phyloP scores from a whole-genome alignment of 2,329 filamentous ascomycete genomes.

The Trichophyton schoenleinii region DNA sequence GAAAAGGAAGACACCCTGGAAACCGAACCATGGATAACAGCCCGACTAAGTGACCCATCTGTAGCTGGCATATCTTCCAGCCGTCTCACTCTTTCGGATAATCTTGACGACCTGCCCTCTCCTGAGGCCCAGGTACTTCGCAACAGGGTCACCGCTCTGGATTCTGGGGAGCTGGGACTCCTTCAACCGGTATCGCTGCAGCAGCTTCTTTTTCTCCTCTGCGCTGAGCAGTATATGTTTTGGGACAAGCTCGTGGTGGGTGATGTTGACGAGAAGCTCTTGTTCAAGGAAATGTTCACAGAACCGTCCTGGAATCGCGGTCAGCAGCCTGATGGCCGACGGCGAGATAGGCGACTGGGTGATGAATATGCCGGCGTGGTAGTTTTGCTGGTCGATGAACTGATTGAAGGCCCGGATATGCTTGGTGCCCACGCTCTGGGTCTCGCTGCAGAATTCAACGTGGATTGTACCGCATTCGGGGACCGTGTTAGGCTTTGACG shows the following conservation, averaged over 20 bases:
- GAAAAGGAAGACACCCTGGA: neutral
- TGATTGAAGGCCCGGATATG: conserved; percentile 85
- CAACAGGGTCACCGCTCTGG: conserved; percentile 80
- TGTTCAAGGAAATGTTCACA: conserved; percentile 95
- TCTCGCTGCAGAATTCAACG: conserved; percentile 78
- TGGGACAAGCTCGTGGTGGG: conserved; percentile 90
- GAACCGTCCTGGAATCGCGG: conserved; percentile 61
- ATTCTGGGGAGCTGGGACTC: conserved; percentile 94
- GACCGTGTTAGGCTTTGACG: conserved; percentile 53
- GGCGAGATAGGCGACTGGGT: conserved; percentile 70
- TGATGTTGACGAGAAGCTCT: conserved; percentile 95
- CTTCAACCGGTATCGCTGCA: conserved; percentile 87
- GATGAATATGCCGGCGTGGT: conserved; percentile 83
- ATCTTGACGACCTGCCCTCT: conserved; percentile 97
- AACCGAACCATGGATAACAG: neutral
- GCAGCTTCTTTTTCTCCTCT: conserved; percentile 74
- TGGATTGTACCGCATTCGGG: conserved; percentile 67
- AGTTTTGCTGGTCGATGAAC: conserved; percentile 64
- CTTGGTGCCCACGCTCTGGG: conserved; percentile 66
- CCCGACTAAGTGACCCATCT: conserved; percentile 45
- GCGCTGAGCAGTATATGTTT: conserved; percentile 81
- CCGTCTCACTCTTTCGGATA: conserved; percentile 87
- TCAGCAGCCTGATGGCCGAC: conserved; percentile 76
- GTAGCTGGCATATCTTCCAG: conserved; percentile 93
- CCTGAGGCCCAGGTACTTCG: conserved; percentile 79